Percentiles rank a stretch among this genome's conserved stretches.
Evolutionary conservation across 768 basidiomycete species (phyloP).

Genomic region (Hemileccinum impolitum): DNA sequence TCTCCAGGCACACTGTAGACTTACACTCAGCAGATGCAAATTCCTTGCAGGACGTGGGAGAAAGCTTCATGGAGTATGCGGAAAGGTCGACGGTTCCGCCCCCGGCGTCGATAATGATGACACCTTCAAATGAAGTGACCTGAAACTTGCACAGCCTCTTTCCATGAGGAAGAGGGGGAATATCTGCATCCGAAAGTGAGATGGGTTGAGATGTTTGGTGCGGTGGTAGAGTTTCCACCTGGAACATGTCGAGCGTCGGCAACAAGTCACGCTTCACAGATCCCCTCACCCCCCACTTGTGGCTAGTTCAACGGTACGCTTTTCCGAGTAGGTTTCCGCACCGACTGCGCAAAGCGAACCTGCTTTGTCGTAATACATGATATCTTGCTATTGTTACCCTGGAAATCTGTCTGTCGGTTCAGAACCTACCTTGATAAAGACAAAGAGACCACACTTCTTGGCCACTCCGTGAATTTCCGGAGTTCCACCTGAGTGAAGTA

Average conservation of each 20-base stretch:
- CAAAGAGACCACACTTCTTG: conserved; percentile 4
- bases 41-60: conserved; percentile 36
- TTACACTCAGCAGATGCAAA: conserved; percentile 34
- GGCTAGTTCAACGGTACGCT: conserved; percentile 32
- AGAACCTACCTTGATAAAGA: no score
- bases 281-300: conserved; percentile 36
- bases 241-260: not conserved
- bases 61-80: conserved; percentile 37
- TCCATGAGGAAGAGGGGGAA: conserved; percentile 15
- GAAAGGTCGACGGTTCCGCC: conserved; percentile 41
- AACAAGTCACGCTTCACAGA: not conserved
- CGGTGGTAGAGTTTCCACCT: conserved; percentile 38
- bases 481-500: conserved; percentile 35
- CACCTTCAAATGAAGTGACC: no score
- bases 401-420: conserved; percentile 12
- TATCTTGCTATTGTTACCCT: conserved; percentile 39
- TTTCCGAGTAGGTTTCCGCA: conserved; percentile 35
- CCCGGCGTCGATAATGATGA: conserved; percentile 52
- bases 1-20: no score
- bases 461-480: conserved; percentile 23
- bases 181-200: conserved; percentile 19
- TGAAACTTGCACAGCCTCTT: no score
- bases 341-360: conserved; percentile 39
- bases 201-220: conserved; percentile 23
- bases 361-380: conserved; percentile 39